Evolutionary conservation across 2,329 filamentous ascomycete species (phyloP), one percentile per base, ranked within the genome.

Genomic region (Botrytis byssoidea): DNA sequence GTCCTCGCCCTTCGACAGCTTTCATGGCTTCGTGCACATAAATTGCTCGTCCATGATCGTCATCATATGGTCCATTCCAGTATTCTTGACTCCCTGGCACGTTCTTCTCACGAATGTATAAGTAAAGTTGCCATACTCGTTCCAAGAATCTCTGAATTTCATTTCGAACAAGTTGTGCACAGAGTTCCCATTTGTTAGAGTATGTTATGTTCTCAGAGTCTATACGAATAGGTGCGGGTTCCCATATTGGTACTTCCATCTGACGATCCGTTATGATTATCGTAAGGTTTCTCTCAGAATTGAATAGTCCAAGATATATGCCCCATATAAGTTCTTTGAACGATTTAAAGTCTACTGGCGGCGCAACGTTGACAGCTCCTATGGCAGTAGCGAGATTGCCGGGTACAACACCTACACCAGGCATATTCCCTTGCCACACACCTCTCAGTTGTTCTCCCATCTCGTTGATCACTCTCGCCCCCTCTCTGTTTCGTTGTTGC

Each of bases 41-140:
- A 2, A 63, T 22, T 64, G 72, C 72, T 35, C 66, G 72, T 37
- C 72, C 72, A 18, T 73, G 9, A 16, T 73, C 72, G 29, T 73
- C 72, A 12, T 73, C 67, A 46, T 70, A 35, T 22, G 72, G 72
- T 4, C 72, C 72, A 14, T 63, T 70, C 72, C 72, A 73, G 1
- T 64, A 35, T n/a, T 20, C 25, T 35, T 70, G 44, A 22, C 72
- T 73, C 12, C 72, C 72, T 22, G 72, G 55, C 9, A 73, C 61
- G 29, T 64, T 37, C 3, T 42, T 42, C 7, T 16, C 37, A 25
- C 59, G 42, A 10, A 73, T 57, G 6, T 71, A 37, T 32, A 18
- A 5, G 22, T n/a, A 73, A 4, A 73, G 59, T 10, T 59, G 20
- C 59, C 66, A 70, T 1, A 73, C 72, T 29, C 72, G 55, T 12